Base-by-base conservation (phyloP, 2,329 filamentous ascomycete genomes). In the Fusarium sororula region DNA sequence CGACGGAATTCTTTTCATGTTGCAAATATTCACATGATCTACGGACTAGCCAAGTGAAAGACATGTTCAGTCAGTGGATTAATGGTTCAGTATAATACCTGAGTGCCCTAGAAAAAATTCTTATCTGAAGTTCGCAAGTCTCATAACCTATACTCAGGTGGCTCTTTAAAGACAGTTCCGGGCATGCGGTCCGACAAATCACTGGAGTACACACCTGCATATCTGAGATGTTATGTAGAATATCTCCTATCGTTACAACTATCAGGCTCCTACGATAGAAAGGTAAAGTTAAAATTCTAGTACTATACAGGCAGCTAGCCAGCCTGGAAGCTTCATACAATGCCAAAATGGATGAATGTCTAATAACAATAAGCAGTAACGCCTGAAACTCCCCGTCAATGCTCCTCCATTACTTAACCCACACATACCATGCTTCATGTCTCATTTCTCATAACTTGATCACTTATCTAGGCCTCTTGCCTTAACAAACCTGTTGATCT, bases 401-500 rank as follows among this genome's bases (percentile, higher is more conserved):
- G 41, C 45, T 53, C 22, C 35, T 45, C 20, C 61, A 63, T 70
- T 70, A 48, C 38, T 11, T 50, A 35, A 56, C 35, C 48, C 54
- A 11, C 64, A 45, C 50, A 70, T 64, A n/a, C 51, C 51, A 55
- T 55, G 37, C 69, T 78, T 74, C 76, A 68, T 78, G 35, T 66
- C 76, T 75, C 76, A 58, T 78, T 63, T 67, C 67, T 75, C 76
- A 63, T 76, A 32, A 62, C 48, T 44, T 39, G 30, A 20, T 81
- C 75, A 88, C 77, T 89, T 88, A 59, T 90, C 89, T 48, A 91
- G 79, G 5, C 85, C 85, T 20, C 88, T 83, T 1, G 88, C 89
- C 79, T 90, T 90, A 78, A 91, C 84, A 70, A 90, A 90, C 17
- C 89, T 83, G 65, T 87, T 88, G 62, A 91, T 86, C 76, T 90